A percentile compares a stretch with the other conserved stretches of the same genome.
Evolutionary conservation across 1,284 basidiomycete species (phyloP).

Genomic region (Somion occarium): DNA sequence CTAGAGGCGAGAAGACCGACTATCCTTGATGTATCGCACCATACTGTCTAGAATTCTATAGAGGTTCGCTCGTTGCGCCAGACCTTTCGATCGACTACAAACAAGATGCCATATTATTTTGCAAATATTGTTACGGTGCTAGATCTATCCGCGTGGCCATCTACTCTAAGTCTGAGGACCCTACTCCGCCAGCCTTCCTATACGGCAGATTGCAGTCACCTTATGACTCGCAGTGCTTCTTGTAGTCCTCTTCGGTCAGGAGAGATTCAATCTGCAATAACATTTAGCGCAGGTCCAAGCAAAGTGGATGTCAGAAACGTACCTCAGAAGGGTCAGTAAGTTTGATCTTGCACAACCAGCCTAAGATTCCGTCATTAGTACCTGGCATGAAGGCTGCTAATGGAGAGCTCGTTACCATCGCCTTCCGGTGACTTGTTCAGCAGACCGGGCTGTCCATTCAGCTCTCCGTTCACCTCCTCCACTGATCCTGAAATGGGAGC

Average conservation of each 20-base stretch:
- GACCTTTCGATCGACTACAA: too few species aligned
- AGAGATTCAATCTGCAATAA: slow-evolving; percentile 62
- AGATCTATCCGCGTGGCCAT: too few species aligned
- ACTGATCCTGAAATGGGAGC: slow-evolving; percentile 89
- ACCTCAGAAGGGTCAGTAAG: slow-evolving; percentile 76
- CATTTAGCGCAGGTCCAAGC: background rate
- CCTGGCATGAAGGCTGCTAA: background rate
- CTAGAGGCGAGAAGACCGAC: slow-evolving; percentile 79
- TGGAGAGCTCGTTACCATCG: slow-evolving; percentile 56
- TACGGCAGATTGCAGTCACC: background rate
- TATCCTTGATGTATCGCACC: slow-evolving; percentile 40
- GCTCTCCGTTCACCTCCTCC: slow-evolving; percentile 72
- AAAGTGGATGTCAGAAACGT: slow-evolving; percentile 15
- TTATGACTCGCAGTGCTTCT: slow-evolving; percentile 54
- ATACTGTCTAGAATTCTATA: too few species aligned
- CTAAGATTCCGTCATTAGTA: slow-evolving; percentile 36
- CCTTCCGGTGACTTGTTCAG: slow-evolving; percentile 89
- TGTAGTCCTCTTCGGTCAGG: slow-evolving; percentile 78
- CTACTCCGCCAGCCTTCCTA: too few species aligned
- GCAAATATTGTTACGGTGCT: too few species aligned
- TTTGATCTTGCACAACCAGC: slow-evolving; percentile 95
- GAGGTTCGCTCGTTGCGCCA: too few species aligned
- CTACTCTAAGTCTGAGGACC: too few species aligned
- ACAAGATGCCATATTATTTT: too few species aligned
- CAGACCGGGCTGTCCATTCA: slow-evolving; percentile 72